Conservation (phyloP, 345 rosid species). For the Citrus medica region DNA sequence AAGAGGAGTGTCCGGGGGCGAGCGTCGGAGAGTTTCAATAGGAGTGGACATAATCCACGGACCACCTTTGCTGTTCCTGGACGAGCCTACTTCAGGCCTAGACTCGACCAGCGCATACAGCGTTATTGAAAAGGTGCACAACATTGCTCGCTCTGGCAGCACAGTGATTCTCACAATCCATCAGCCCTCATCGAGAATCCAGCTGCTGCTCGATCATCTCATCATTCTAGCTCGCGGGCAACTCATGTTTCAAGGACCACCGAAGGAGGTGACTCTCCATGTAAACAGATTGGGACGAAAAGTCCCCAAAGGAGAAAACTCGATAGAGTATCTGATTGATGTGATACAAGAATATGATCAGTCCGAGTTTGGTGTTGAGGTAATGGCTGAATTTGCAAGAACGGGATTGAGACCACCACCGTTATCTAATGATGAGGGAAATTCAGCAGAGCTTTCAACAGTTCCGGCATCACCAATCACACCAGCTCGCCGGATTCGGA, state of each 20-base stretch:
- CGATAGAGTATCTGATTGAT: constrained; percentile 58
- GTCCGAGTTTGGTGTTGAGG: constrained; percentile 50
- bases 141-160: constrained; percentile 61
- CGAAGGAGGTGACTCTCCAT: constrained; percentile 48
- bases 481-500: background rate
- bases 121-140: constrained; percentile 59
- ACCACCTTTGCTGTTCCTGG: constrained; percentile 54
- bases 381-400: constrained; percentile 44
- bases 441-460: constrained; percentile 27
- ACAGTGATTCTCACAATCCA: constrained; percentile 69
- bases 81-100: constrained; percentile 77
- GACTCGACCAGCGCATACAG: constrained; percentile 66
- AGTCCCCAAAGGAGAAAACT: constrained; percentile 54
- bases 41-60: constrained; percentile 68
- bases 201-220: constrained; percentile 55
- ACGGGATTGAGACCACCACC: constrained; percentile 54
- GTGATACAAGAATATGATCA: constrained; percentile 61
- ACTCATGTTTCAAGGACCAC: constrained; percentile 67
- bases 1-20: constrained; percentile 66
- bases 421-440: constrained; percentile 26
- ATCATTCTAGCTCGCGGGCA: constrained; percentile 62
- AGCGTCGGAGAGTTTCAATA: constrained; percentile 60
- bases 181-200: constrained; percentile 64
- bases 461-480: constrained; percentile 29
- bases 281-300: constrained; percentile 50